These are phyloP conservation scores for Phytopythium ostracodes DNA, from an alignment of 352 stramenopile genomes.

Conservation along the genomic window DNA sequence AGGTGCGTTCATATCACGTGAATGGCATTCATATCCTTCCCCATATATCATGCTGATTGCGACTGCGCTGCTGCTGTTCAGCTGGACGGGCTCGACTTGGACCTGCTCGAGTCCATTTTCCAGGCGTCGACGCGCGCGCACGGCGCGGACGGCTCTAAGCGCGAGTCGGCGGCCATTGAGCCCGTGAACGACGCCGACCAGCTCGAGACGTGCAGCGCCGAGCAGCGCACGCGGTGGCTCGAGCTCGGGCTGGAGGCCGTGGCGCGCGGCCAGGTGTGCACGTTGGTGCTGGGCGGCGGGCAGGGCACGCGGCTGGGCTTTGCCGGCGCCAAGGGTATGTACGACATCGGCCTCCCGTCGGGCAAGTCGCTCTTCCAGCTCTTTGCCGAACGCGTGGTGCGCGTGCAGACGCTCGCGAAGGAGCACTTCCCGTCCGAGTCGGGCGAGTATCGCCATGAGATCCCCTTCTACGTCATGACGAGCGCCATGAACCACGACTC, in stretches of 20 bases:
- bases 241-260: slow-evolving; percentile 79
- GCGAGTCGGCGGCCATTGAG: slow-evolving; percentile 31
- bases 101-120: slow-evolving; percentile 63
- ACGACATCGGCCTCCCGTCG: slow-evolving; percentile 91
- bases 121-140: slow-evolving; percentile 37
- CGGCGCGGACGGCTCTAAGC: slow-evolving; percentile 4
- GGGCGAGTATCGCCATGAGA: slow-evolving; percentile 8
- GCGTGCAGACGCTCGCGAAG: slow-evolving; percentile 49
- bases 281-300: slow-evolving; percentile 92
- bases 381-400: slow-evolving; percentile 89
- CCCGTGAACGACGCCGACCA: slow-evolving; percentile 64
- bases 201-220: slow-evolving; percentile 38
- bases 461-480: slow-evolving; percentile 97
- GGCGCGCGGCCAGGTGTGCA: slow-evolving; percentile 84
- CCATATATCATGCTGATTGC: neutral
- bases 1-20: slow-evolving; percentile 30
- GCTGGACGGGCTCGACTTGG: slow-evolving; percentile 66
- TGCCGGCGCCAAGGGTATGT: slow-evolving; percentile 94
- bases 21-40: neutral
- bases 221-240: slow-evolving; percentile 44
- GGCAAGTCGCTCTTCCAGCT: slow-evolving; percentile 93
- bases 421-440: slow-evolving; percentile 11
- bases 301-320: slow-evolving; percentile 98
- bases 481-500: slow-evolving; percentile 95
- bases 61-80: slow-evolving; percentile 20